These are phyloP conservation scores for Camellia japonica DNA, from an alignment of 148 eudicot genomes.

Conservation along the genomic window DNA sequence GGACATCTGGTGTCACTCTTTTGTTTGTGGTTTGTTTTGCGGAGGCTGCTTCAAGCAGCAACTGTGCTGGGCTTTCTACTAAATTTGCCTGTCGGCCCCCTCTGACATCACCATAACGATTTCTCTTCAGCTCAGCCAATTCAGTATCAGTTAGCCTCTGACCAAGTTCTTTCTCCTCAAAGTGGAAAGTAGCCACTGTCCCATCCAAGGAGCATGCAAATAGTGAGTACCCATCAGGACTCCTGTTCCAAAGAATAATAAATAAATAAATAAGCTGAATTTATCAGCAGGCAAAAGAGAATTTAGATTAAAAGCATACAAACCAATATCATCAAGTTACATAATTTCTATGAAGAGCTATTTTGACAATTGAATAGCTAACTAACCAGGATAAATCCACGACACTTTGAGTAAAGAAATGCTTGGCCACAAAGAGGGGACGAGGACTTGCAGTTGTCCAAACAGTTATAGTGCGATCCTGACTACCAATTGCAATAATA, in stretches of 20 bases:
- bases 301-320: background rate
- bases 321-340: background rate
- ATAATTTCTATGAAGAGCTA: background rate
- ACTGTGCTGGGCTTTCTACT: constrained; percentile 93
- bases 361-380: background rate
- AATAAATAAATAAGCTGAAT: background rate
- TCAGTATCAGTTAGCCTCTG: constrained; percentile 72
- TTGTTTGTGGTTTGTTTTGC: constrained; percentile 59
- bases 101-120: constrained; percentile 92
- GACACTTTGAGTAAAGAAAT: constrained; percentile 91
- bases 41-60: constrained; percentile 92
- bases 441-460: constrained; percentile 99
- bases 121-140: constrained; percentile 72
- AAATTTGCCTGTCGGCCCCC: constrained; percentile 85
- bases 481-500: constrained; percentile 96
- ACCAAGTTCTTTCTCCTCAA: constrained; percentile 85
- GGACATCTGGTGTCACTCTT: constrained; percentile 43
- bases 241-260: constrained; percentile 49
- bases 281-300: background rate
- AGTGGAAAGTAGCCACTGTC: constrained; percentile 81
- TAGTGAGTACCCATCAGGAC: constrained; percentile 95
- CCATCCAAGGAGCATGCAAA: constrained; percentile 99
- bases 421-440: constrained; percentile 96
- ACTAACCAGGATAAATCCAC: constrained; percentile 92
- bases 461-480: constrained; percentile 96